A percentile compares a stretch with the other conserved stretches of the same genome.
These are phyloP conservation scores for Talaromyces islandicus DNA, from an alignment of 2,329 filamentous ascomycete species.

Conservation along the genomic window DNA sequence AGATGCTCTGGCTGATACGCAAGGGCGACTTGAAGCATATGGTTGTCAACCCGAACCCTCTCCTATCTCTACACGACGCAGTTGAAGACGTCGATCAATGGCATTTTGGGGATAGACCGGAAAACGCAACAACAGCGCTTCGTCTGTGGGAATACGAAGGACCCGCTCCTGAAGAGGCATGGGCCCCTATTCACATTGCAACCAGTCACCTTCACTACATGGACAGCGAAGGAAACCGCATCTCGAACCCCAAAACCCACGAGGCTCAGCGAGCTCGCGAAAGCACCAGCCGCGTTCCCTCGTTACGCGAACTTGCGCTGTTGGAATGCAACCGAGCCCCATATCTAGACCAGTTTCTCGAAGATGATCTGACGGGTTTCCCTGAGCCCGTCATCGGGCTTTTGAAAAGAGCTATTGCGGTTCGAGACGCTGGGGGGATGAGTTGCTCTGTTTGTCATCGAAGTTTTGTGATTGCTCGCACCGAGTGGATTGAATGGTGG, in stretches of 20 bases:
- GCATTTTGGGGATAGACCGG: slow-evolving; percentile 17
- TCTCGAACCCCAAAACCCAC: slow-evolving; percentile 10
- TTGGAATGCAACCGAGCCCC: slow-evolving; percentile 31
- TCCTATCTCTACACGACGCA: slow-evolving; percentile 25
- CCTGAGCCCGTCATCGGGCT: slow-evolving; percentile 29
- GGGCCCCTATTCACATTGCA: slow-evolving; percentile 32
- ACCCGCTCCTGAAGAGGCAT: slow-evolving; percentile 22
- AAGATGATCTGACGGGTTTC: slow-evolving; percentile 27
- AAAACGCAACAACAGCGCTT: slow-evolving; percentile 5
- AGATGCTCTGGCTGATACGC: slow-evolving; percentile 36
- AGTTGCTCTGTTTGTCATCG: slow-evolving; percentile 36
- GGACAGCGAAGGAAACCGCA: slow-evolving; percentile 28
- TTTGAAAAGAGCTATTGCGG: slow-evolving; percentile 27
- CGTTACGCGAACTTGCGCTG: slow-evolving; percentile 38
- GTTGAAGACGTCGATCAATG: slow-evolving; percentile 24
- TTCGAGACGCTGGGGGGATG: slow-evolving; percentile 32
- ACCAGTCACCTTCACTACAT: slow-evolving; percentile 26
- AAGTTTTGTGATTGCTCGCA: slow-evolving; percentile 35
- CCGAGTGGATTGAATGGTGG: slow-evolving; percentile 43
- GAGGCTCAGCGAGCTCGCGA: slow-evolving; percentile 2
- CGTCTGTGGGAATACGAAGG: slow-evolving; percentile 20
- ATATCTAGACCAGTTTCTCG: slow-evolving; percentile 30
- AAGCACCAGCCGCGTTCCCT: slow-evolving; percentile 24
- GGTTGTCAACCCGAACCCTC: slow-evolving; percentile 35
- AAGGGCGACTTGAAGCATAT: slow-evolving; percentile 33